Conservation (phyloP, 805 yeast genomes). For the Monosporozyma servazzii region DNA sequence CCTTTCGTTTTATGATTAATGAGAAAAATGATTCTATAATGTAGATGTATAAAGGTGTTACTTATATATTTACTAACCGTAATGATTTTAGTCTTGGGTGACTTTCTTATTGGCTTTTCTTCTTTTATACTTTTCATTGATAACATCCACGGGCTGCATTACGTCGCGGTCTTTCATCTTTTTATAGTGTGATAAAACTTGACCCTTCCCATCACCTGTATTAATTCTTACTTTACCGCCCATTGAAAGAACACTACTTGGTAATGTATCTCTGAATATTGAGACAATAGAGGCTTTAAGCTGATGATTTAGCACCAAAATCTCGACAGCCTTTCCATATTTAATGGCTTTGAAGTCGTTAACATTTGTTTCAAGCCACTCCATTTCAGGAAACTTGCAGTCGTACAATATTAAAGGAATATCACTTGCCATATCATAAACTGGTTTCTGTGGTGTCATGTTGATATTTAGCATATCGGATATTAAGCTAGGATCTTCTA, state of each 20-base stretch:
- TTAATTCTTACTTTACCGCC: slow-evolving; percentile 35
- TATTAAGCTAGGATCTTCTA: slow-evolving; percentile 54
- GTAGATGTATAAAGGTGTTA: not conserved
- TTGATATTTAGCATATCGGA: slow-evolving; percentile 49
- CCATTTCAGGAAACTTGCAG: slow-evolving; percentile 63
- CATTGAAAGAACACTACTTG: slow-evolving; percentile 16
- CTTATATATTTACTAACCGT: not conserved
- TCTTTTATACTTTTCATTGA: slow-evolving; percentile 53
- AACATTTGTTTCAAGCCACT: slow-evolving; percentile 41
- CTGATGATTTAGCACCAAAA: slow-evolving; percentile 46
- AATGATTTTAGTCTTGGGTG: not conserved
- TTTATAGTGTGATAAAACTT: slow-evolving; percentile 45
- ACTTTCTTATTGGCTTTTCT: slow-evolving; percentile 28
- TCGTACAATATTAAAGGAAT: slow-evolving; percentile 80
- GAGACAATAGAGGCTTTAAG: slow-evolving; percentile 46
- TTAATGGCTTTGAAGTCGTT: slow-evolving; percentile 34
- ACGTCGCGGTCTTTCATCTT: slow-evolving; percentile 48
- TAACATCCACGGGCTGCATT: slow-evolving; percentile 56
- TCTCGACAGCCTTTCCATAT: slow-evolving; percentile 38
- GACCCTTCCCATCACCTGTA: slow-evolving; percentile 73
- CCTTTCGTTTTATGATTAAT: too few species aligned
- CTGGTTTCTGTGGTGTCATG: slow-evolving; percentile 57
- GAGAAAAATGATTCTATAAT: not conserved
- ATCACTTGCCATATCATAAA: slow-evolving; percentile 84
- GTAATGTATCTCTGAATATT: slow-evolving; percentile 37